Base-by-base conservation (phyloP, 257 asterid genomes). In the Salvia hispanica region DNA sequence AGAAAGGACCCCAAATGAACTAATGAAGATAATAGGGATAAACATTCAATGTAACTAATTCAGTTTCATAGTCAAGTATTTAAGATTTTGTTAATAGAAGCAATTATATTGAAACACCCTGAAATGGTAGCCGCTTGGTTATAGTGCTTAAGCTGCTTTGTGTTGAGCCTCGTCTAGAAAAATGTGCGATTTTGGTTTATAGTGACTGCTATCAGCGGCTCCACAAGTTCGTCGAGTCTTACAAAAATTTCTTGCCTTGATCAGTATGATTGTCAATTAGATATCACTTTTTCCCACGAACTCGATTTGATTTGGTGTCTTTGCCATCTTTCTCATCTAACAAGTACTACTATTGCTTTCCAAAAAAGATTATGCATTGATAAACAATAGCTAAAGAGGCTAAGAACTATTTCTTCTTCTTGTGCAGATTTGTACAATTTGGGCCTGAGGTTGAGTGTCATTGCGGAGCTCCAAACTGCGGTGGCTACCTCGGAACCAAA, bases 371-470 rank as follows among this genome's bases (percentile, higher is more conserved):
- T 51, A 34, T 52, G 44, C 16, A 18, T 43, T 42, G 64, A 42
- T 42, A 54, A 10, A 28, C 62, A 37, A 48, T 53, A 48, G 51
- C n/a, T 58, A 9, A 39, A 53, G 37, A 65, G 21, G 47, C 57
- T 66, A 69, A 74, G 62, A 48, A 36, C 58, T 13, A 8, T 10
- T 56, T 9, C 14, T 50, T 55, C 58, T 50, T 52, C 64, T 70
- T 46, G 8, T 81, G 68, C 87, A 92, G 98, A 73, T 92, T 92
- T 76, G 80, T 90, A 67, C 97, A 80, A 42, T 92, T 92, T 25
- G 97, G 98, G 25, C 88, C 93, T 0, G 84, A 90, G 72, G 98
- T 90, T 15, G 81, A 80, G 77, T 92, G 98, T 84, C 85, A 79
- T 25, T 92, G 96, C 46, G 88, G 97, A 70, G 93, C 95, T 75